Evolutionary conservation across 2,329 filamentous ascomycete genomes (phyloP), one percentile per base, ranked within the genome.

Genomic region (Lachnellula subtilissima): DNA sequence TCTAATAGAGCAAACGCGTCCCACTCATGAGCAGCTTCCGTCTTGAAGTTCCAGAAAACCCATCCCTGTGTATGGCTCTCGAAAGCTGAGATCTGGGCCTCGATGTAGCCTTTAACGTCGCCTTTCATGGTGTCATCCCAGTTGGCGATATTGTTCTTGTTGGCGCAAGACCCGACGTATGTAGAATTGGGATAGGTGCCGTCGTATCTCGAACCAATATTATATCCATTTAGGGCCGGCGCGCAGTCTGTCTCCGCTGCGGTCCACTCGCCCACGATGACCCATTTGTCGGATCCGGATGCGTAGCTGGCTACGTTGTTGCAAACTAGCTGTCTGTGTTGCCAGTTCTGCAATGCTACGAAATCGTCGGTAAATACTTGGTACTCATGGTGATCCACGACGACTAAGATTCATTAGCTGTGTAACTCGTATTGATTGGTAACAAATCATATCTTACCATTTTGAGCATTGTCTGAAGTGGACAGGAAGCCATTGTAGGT

Each of bases 301-400:
- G 76, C 65, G 59, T 82, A 83, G 7, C 70, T 66, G 2, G 69
- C 67, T 2, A 75, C 76, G 61, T 80, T 78, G 52, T 74, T 75
- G 72, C 85, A 88, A 51, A 81, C 83, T 28, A 73, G 71, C 55
- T 78, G 71, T 39, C 81, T 71, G 61, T 88, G 86, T 54, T 81
- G 67, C 61, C 74, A 72, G 4, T 77, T 76, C 37, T 73, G 70
- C 68, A 81, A 70, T 22, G 75, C 73, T 32, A 86, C 71, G 28
- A 80, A 72, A 0, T 71, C 73, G 23, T 76, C 70, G 57, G 74
- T 76, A 71, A 88, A 88, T 56, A 84, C 76, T 67, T 87, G 81
- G 67, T 88, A 89, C 66, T 88, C 83, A 67, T 89, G 86, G 56
- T 85, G 83, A 65, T 89, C 86, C 59, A 89, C 71, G 47, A 81